phyloP scores from a whole-genome alignment of 306 rosid genomes.

The Glycyrrhiza uralensis region DNA sequence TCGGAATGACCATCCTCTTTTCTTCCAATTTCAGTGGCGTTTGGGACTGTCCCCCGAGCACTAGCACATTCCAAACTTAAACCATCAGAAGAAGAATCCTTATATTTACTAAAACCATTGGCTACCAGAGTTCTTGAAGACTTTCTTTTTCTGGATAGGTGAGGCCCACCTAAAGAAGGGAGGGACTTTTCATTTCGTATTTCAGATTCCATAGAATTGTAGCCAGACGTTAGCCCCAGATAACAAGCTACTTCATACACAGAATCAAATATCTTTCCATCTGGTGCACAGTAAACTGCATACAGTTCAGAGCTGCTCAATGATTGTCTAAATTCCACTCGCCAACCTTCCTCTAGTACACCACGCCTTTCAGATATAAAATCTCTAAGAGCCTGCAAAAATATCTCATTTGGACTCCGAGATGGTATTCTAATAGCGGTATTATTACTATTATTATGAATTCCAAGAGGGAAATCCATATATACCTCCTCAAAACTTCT shows the following conservation, averaged over 20 bases:
- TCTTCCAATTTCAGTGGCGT: constrained; percentile 38
- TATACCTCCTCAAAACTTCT: constrained; percentile 61
- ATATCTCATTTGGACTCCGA: constrained; percentile 52
- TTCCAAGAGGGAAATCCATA: constrained; percentile 54
- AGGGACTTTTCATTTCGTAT: constrained; percentile 52
- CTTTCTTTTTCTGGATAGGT: constrained; percentile 68
- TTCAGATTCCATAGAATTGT: constrained; percentile 56
- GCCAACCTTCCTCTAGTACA: constrained; percentile 94
- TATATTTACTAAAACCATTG: constrained; percentile 63
- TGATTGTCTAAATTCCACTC: constrained; percentile 78
- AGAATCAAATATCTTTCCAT: constrained; percentile 91
- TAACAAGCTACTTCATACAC: constrained; percentile 90
- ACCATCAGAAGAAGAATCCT: constrained; percentile 51
- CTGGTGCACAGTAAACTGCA: constrained; percentile 93
- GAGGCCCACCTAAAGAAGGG: constrained; percentile 46
- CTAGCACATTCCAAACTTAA: constrained; percentile 33
- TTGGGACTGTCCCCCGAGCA: constrained; percentile 43
- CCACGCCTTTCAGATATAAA: constrained; percentile 83
- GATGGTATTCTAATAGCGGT: constrained; percentile 48
- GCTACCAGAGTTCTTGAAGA: constrained; percentile 33
- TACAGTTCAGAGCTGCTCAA: constrained; percentile 59
- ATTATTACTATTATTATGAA: constrained; percentile 52
- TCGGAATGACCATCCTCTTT: constrained; percentile 37
- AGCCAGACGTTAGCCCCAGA: constrained; percentile 73
- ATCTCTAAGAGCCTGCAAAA: constrained; percentile 91